phyloP scores from a whole-genome alignment of 2,329 filamentous ascomycete genomes.

The Colletotrichum kahawae region DNA sequence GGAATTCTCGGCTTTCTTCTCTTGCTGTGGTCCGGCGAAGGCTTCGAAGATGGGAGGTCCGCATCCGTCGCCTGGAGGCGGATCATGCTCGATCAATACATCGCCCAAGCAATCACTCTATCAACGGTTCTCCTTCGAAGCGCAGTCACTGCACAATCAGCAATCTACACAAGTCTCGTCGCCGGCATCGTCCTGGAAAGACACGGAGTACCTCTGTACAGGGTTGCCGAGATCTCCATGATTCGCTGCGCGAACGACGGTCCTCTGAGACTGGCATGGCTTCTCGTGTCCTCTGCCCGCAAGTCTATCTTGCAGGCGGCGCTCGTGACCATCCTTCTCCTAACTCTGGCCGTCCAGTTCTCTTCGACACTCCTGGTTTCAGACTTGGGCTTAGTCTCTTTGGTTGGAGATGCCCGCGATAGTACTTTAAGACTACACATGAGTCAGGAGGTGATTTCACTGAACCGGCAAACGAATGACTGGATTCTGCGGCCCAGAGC shows the following conservation, averaged over 20 bases:
- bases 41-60: constrained; percentile 6
- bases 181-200: constrained; percentile 26
- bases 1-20: constrained; percentile 24
- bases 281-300: constrained; percentile 16
- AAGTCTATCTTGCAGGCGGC: not conserved
- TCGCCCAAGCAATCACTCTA: constrained; percentile 26
- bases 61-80: constrained; percentile 23
- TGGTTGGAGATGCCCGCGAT: not conserved
- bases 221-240: constrained; percentile 26
- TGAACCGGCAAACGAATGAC: constrained; percentile 1
- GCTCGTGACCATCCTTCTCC: not conserved
- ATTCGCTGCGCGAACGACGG: constrained; percentile 27
- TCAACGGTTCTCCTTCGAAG: constrained; percentile 24
- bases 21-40: constrained; percentile 25
- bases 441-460: not conserved
- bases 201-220: constrained; percentile 26
- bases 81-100: constrained; percentile 21
- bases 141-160: constrained; percentile 22
- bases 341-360: not conserved
- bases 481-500: not conserved
- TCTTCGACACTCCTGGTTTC: not conserved
- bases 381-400: not conserved
- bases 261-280: constrained; percentile 23
- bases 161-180: constrained; percentile 26
- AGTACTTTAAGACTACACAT: not conserved